Percentiles rank a stretch among this genome's conserved stretches.
Evolutionary conservation across 106 monocot species (phyloP).

Genomic region (Dactylorhiza incarnata): DNA sequence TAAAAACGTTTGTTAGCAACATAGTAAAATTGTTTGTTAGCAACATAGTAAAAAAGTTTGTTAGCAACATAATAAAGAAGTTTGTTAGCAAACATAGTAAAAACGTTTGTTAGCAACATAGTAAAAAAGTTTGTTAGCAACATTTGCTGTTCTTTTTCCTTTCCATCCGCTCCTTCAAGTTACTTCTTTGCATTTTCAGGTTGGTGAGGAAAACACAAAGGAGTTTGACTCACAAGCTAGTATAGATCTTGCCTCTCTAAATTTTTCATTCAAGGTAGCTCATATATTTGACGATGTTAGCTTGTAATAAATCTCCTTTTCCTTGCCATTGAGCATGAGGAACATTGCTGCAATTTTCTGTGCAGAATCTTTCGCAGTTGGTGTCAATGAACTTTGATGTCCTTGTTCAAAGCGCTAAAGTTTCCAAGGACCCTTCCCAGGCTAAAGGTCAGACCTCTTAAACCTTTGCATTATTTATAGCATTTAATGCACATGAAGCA

Average conservation of each 20-base stretch:
- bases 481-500: background rate
- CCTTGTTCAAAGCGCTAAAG: conserved; percentile 41
- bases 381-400: conserved; percentile 68
- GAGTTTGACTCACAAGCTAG: conserved; percentile 26
- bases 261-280: conserved; percentile 77
- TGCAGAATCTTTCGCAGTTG: conserved; percentile 69
- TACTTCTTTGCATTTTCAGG: conserved; percentile 14
- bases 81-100: background rate
- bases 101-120: too few relatives aligned
- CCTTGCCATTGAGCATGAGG: background rate
- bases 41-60: too few relatives aligned
- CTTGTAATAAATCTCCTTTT: background rate
- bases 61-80: too few relatives aligned
- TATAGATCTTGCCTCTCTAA: conserved; percentile 51
- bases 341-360: background rate
- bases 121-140: background rate
- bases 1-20: background rate
- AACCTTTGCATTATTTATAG: background rate
- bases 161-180: background rate
- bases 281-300: conserved; percentile 32
- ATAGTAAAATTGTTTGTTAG: too few relatives aligned
- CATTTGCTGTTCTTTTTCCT: background rate
- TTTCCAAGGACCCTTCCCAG: conserved; percentile 32
- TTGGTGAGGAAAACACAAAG: conserved; percentile 20
- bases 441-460: conserved; percentile 13